Evolutionary conservation across 108 stramenopile genomes (phyloP).

Genomic region (Pseudonitzschia multiseries): DNA sequence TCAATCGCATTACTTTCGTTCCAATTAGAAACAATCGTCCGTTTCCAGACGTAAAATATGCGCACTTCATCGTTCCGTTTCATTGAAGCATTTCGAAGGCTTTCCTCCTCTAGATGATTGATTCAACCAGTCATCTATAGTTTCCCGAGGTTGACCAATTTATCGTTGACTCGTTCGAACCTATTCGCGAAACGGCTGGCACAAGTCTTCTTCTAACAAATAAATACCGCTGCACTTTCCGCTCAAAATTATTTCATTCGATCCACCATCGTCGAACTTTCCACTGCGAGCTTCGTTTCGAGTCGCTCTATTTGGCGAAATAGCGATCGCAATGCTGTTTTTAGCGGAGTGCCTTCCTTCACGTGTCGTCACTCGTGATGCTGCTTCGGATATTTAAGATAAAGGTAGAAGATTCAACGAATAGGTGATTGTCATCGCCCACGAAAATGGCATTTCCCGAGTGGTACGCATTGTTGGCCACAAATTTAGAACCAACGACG

Average conservation of each 20-base stretch:
- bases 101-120: too few species aligned
- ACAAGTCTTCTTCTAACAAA: neutral
- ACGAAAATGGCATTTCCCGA: slow-evolving; percentile 15
- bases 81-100: too few species aligned
- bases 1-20: too few species aligned
- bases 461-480: slow-evolving; percentile 12
- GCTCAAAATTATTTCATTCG: slow-evolving; percentile 8
- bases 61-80: too few species aligned
- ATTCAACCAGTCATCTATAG: too few species aligned
- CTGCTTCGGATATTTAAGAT: slow-evolving; percentile 1
- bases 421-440: neutral
- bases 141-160: too few species aligned
- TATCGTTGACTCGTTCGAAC: too few species aligned
- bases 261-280: slow-evolving; percentile 8
- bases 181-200: neutral
- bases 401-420: neutral
- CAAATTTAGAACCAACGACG: slow-evolving; percentile 20
- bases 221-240: slow-evolving; percentile 14
- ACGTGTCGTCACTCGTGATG: neutral
- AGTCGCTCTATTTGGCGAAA: neutral
- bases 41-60: too few species aligned
- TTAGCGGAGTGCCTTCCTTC: neutral
- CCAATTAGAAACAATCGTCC: too few species aligned
- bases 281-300: neutral
- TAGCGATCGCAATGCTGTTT: neutral